A percentile compares a stretch with the other conserved stretches of the same genome.
phyloP scores from a whole-genome alignment of 768 basidiomycete genomes.

The Leccinum uliginosum region DNA sequence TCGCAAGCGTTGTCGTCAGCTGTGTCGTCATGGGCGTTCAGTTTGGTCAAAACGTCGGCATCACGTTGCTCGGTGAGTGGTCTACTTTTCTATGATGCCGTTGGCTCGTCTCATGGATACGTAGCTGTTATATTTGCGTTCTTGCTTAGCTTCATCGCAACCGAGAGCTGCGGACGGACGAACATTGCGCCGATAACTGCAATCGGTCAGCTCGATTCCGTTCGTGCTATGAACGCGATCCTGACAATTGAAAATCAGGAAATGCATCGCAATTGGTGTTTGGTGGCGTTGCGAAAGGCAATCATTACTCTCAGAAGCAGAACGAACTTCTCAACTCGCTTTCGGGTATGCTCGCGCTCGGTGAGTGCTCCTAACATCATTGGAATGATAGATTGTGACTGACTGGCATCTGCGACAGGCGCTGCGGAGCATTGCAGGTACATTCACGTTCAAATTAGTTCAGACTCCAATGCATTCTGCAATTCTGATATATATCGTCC shows the following conservation, averaged over 20 bases:
- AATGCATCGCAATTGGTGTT: slow-evolving; percentile 1
- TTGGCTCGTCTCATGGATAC: neutral
- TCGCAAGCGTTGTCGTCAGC: neutral
- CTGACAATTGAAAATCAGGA: neutral
- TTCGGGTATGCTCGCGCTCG: neutral
- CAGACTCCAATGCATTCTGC: neutral
- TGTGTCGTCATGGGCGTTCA: neutral
- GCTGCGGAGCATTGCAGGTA: slow-evolving; percentile 1
- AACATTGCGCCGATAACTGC: neutral
- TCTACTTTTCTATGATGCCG: neutral
- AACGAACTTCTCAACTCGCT: neutral
- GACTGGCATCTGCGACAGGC: neutral
- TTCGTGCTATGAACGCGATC: neutral
- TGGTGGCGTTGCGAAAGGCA: neutral
- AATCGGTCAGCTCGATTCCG: neutral
- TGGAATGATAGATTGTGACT: neutral
- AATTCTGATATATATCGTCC: neutral
- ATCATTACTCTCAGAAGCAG: neutral
- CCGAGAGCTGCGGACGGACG: neutral
- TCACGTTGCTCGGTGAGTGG: neutral
- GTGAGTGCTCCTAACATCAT: neutral
- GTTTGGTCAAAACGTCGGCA: neutral
- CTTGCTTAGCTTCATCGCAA: neutral
- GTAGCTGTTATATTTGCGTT: neutral
- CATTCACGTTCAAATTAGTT: neutral